phyloP scores from a whole-genome alignment of 1,284 basidiomycete genomes.

The Albatrellus sp. region DNA sequence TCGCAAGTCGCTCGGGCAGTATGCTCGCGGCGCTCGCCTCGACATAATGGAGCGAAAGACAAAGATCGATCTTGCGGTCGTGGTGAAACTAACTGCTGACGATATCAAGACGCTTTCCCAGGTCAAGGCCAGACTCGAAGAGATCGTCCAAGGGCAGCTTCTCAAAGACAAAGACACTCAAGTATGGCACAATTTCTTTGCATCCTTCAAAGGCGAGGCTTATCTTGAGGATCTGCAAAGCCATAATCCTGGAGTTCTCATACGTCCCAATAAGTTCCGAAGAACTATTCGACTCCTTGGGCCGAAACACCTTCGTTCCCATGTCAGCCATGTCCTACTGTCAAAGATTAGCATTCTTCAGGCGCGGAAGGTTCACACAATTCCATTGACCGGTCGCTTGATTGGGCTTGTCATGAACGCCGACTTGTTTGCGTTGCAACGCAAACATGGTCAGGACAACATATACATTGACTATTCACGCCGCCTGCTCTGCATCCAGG shows the following conservation, averaged over 20 bases:
- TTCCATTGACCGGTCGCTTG: conserved; percentile 33
- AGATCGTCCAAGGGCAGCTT: conserved; percentile 44
- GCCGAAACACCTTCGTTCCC: conserved; percentile 22
- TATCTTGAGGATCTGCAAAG: conserved; percentile 33
- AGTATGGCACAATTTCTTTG: conserved; percentile 55
- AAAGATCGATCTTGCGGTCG: conserved; percentile 12
- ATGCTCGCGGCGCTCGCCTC: conserved; percentile 14
- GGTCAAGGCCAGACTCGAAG: conserved; percentile 47
- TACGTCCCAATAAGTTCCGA: conserved; percentile 28
- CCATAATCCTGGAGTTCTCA: conserved; percentile 23
- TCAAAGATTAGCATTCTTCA: conserved; percentile 29
- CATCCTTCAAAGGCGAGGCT: conserved; percentile 22
- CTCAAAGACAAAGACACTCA: conserved; percentile 34
- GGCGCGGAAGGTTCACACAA: conserved; percentile 24
- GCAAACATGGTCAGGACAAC: conserved; percentile 27
- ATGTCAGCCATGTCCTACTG: conserved; percentile 30
- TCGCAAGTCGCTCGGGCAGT: conserved; percentile 11
- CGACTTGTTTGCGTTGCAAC: conserved; percentile 25
- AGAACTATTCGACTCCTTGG: conserved; percentile 44
- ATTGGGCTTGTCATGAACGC: conserved; percentile 31
- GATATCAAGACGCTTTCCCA: conserved; percentile 32
- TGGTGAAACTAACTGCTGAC: conserved; percentile 33
- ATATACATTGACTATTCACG: conserved; percentile 20
- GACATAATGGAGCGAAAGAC: conserved; percentile 9
- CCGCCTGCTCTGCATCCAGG: conserved; percentile 22